Evolutionary conservation across 1,284 basidiomycete species (phyloP).

Genomic region (Ceratobasidium sp.): DNA sequence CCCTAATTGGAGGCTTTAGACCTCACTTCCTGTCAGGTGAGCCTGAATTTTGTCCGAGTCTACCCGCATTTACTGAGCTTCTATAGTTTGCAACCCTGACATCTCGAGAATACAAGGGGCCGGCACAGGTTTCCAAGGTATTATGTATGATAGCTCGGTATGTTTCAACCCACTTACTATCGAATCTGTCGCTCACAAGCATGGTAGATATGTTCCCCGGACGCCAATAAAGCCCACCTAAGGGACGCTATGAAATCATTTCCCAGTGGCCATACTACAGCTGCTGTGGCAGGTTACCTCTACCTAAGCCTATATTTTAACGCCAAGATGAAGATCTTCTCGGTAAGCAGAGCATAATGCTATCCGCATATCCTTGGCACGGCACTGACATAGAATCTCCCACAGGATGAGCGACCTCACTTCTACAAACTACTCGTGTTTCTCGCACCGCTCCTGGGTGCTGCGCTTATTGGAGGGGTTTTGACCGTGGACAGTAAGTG

Average conservation of each 20-base stretch:
- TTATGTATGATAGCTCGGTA: constrained; percentile 38
- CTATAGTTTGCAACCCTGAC: constrained; percentile 37
- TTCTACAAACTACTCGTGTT: constrained; percentile 36
- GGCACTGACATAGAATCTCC: not conserved
- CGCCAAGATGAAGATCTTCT: constrained; percentile 38
- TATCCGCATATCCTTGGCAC: not conserved
- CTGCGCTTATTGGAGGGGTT: constrained; percentile 32
- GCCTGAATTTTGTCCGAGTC: not conserved
- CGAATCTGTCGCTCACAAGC: not conserved
- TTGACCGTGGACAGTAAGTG: constrained; percentile 31
- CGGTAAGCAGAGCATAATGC: not conserved
- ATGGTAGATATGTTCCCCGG: constrained; percentile 25
- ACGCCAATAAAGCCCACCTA: constrained; percentile 25
- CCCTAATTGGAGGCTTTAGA: constrained; percentile 36
- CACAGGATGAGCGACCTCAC: constrained; percentile 29
- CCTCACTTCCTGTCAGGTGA: constrained; percentile 33
- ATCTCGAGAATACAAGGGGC: constrained; percentile 15
- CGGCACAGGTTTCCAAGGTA: constrained; percentile 28
- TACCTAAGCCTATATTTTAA: constrained; percentile 38
- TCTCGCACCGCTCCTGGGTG: constrained; percentile 33
- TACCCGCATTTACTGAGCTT: not conserved
- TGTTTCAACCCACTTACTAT: not conserved
- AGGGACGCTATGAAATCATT: constrained; percentile 36
- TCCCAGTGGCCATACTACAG: constrained; percentile 36
- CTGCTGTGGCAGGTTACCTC: constrained; percentile 30